Conservation (phyloP, 495 filamentous ascomycete species). For the Paragyromitra xinjiangensis region DNA sequence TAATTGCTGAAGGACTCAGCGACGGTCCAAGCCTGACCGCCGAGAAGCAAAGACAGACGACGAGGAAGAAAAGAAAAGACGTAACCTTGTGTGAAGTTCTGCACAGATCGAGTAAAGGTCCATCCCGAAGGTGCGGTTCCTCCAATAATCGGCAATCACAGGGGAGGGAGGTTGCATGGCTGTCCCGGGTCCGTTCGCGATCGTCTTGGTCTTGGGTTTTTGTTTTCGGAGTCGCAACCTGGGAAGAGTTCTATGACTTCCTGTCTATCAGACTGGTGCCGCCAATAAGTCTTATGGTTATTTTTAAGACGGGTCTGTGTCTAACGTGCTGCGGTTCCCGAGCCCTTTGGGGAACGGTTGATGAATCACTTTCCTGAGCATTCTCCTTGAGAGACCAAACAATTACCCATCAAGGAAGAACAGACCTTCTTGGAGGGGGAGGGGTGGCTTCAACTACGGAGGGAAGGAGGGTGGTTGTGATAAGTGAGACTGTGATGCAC, state of each 20-base stretch:
- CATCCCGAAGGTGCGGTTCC: conserved; percentile 39
- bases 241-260: conserved; percentile 4
- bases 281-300: conserved; percentile 30
- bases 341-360: conserved; percentile 21
- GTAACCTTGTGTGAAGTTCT: conserved; percentile 29
- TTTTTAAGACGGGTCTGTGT: conserved; percentile 43
- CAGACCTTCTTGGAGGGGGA: conserved; percentile 40
- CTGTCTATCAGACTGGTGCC: conserved; percentile 27
- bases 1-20: conserved; percentile 32
- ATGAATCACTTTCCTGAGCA: conserved; percentile 7
- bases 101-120: conserved; percentile 5
- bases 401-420: conserved; percentile 17
- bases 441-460: conserved; percentile 5
- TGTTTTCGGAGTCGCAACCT: conserved; percentile 34
- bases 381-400: conserved; percentile 10
- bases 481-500: conserved; percentile 50
- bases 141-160: conserved; percentile 40
- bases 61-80: conserved; percentile 30
- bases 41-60: conserved; percentile 17
- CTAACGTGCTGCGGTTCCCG: conserved; percentile 39
- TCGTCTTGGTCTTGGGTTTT: conserved; percentile 32
- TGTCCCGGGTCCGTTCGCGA: conserved; percentile 45
- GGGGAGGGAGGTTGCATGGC: conserved; percentile 9
- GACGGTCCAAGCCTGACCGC: conserved; percentile 33
- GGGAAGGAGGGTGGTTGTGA: conserved; percentile 24